Conservation (phyloP, 164 flowering plant species). For the Vitis cinerea region DNA sequence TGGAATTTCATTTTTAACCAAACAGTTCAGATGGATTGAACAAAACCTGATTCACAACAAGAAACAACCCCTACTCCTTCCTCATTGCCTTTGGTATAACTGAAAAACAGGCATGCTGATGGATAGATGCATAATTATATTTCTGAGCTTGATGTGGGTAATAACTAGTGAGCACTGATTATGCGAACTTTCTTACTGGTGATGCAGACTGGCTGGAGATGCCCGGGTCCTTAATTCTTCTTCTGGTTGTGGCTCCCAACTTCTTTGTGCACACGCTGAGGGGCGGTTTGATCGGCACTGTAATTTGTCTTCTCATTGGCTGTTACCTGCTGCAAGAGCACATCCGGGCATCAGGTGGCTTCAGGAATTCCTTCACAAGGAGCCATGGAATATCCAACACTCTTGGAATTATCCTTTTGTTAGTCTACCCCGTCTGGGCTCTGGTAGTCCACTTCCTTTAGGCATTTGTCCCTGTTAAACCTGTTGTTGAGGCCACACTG, state of each 20-base stretch:
- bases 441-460: constrained; percentile 45
- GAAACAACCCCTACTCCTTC: no score
- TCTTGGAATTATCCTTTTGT: constrained; percentile 65
- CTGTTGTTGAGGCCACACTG: no score
- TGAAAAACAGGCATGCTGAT: no score
- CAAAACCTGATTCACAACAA: neutral
- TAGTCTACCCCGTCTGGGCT: constrained; percentile 80
- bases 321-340: constrained; percentile 93
- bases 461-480: neutral
- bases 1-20: no score
- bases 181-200: neutral
- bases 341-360: constrained; percentile 88
- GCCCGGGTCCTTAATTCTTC: constrained; percentile 81
- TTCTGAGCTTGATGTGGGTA: no score
- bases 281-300: constrained; percentile 49
- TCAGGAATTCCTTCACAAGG: constrained; percentile 79
- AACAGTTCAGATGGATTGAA: neutral
- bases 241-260: constrained; percentile 76
- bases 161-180: no score
- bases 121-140: no score
- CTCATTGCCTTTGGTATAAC: no score
- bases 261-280: constrained; percentile 57
- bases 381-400: constrained; percentile 80
- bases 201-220: constrained; percentile 84
- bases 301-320: constrained; percentile 62